Evolutionary conservation across 75 land plant genomes (phyloP).

Genomic region (Ceratopteris richardii): DNA sequence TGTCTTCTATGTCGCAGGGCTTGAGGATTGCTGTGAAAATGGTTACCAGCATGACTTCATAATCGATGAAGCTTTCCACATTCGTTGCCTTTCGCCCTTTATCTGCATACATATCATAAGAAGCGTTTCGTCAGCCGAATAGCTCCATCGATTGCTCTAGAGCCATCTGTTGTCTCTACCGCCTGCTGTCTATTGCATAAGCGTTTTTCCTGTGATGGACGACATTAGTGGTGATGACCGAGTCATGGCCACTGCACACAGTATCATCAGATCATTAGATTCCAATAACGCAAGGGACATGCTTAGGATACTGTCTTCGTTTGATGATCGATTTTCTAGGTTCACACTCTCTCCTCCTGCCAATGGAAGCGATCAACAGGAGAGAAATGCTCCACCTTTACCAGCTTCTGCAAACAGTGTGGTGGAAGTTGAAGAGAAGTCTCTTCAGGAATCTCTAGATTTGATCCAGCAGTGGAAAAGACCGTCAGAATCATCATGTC

Average conservation of each 20-base stretch:
- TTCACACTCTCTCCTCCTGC: slow-evolving; percentile 8
- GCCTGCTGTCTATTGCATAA: no score
- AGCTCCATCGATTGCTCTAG: no score
- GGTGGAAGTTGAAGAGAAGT: not conserved
- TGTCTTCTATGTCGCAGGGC: no score
- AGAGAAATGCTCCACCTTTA: not conserved
- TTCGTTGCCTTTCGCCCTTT: no score
- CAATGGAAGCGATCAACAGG: slow-evolving; percentile 3
- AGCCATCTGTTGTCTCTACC: no score
- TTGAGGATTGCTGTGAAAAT: no score
- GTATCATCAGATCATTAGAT: slow-evolving; percentile 47
- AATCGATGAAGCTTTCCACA: no score
- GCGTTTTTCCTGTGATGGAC: not conserved
- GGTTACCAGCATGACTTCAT: no score
- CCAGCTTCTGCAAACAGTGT: not conserved
- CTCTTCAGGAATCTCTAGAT: slow-evolving; percentile 21
- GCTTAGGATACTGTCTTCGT: slow-evolving; percentile 51
- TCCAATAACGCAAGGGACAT: slow-evolving; percentile 48
- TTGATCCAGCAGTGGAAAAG: slow-evolving; percentile 30
- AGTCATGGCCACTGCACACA: slow-evolving; percentile 54
- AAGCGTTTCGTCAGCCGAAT: no score
- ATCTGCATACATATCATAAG: no score
- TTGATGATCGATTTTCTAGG: slow-evolving; percentile 56
- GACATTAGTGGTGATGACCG: slow-evolving; percentile 33
- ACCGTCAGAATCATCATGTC: slow-evolving; percentile 8